Conservation (phyloP, 768 basidiomycete genomes). For the Hypholoma fasciculare region DNA sequence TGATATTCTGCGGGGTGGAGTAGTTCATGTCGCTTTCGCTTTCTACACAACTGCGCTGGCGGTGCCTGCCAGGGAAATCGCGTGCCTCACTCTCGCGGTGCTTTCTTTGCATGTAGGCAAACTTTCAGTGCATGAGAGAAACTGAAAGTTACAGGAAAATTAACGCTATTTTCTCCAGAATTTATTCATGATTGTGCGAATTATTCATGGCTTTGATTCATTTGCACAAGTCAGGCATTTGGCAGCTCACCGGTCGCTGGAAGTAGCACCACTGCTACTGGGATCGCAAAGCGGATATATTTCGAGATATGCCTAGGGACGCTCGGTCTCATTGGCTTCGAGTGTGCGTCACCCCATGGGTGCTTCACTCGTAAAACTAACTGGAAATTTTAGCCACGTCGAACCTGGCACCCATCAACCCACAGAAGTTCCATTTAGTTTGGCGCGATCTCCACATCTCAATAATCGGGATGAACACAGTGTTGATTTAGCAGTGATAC, state of each 20-base stretch:
- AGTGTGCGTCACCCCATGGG: constrained; percentile 42
- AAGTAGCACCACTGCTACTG: constrained; percentile 25
- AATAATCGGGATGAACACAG: constrained; percentile 53
- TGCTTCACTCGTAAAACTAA: not conserved
- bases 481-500: constrained; percentile 62
- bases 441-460: constrained; percentile 66
- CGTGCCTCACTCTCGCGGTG: constrained; percentile 56
- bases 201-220: constrained; percentile 50
- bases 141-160: not conserved
- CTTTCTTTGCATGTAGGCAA: constrained; percentile 57
- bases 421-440: constrained; percentile 54
- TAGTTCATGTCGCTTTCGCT: too few relatives aligned
- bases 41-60: too few relatives aligned
- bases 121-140: not conserved
- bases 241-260: constrained; percentile 59
- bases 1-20: too few relatives aligned
- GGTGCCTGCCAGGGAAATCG: constrained; percentile 9
- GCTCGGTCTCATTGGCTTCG: constrained; percentile 71
- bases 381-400: constrained; percentile 43
- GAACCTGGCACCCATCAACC: constrained; percentile 62
- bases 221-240: constrained; percentile 52
- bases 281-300: constrained; percentile 50
- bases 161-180: constrained; percentile 34
- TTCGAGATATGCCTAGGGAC: constrained; percentile 71
- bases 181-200: constrained; percentile 54